Evolutionary conservation across 345 rosid genomes (phyloP).

Genomic region (Citrus cavaleriei): DNA sequence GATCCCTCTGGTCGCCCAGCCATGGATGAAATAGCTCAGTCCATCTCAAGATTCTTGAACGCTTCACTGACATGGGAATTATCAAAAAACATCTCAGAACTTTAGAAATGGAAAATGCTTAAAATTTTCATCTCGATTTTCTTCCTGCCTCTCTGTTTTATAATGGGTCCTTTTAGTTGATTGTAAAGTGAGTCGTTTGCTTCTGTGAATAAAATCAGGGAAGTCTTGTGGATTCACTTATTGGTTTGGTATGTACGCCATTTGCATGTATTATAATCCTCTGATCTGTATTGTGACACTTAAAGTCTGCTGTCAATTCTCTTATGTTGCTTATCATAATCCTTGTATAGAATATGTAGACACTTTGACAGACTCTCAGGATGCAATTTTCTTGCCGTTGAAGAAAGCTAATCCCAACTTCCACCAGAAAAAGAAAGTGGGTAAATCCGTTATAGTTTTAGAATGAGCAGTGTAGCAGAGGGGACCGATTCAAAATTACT

Average conservation of each 20-base stretch:
- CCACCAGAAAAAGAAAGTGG: background rate
- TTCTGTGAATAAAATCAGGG: background rate
- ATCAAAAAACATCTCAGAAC: conserved; percentile 15
- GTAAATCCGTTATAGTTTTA: background rate
- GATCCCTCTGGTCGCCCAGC: conserved; percentile 61
- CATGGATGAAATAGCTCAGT: conserved; percentile 54
- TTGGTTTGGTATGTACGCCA: background rate
- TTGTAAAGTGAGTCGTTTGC: background rate
- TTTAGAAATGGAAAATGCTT: background rate
- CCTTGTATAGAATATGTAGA: no score
- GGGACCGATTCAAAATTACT: background rate
- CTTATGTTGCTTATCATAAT: background rate
- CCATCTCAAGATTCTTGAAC: conserved; percentile 47
- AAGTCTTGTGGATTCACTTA: background rate
- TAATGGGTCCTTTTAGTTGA: no score
- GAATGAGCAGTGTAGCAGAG: background rate
- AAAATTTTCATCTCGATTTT: background rate
- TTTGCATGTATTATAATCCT: background rate
- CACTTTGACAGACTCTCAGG: background rate
- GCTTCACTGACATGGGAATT: conserved; percentile 36
- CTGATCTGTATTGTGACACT: background rate
- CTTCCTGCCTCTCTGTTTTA: background rate
- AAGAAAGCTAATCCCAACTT: background rate
- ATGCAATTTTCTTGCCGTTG: background rate
- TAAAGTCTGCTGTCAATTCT: background rate